Evolutionary conservation across 331 rosid species (phyloP), one percentile per base, ranked within the genome.

Genomic region (Quercus phellos): DNA sequence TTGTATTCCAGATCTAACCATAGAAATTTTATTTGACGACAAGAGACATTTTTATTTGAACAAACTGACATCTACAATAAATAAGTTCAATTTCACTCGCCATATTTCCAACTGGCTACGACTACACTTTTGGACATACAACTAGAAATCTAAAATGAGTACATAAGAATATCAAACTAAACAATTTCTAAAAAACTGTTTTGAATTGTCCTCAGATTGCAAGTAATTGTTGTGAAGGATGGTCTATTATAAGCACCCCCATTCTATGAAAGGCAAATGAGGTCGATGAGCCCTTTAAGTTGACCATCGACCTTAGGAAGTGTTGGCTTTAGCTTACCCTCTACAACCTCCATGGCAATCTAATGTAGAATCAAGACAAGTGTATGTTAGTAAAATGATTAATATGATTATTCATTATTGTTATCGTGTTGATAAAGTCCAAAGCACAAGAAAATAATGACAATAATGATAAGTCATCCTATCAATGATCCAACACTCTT

Each of bases 321-420:
- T 78, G 72, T 58, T 17, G 94, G 97, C 83, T 97, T 76, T 60
- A 90, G 55, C 35, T 88, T 87, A 2, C 81, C 82, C 74, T 89
- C 98, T 56, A 79, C 95, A 43, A 90, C 98, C 76, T 90, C 93
- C 94, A 87, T 85, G 0, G 96, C 96, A 75, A 92, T 90, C 97
- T 91, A 81, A 34, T 12, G 24, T 38, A 42, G 27, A 22, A 50
- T n/a, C 22, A 7, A 8, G 55, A 70, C 12, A 32, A 4, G 29
- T 13, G 1, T n/a, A 18, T 2, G 51, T 43, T 10, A 9, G 3
- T 43, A 43, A 43, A 10, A 43, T 11, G 51, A 43, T 43, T 10
- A 43, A 43, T 43, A 8, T 43, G 51, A 43, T 43, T 43, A 43
- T 8, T 43, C 51, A 10, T 8, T 43, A 43, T 43, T 43, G 51